Evolutionary conservation across 2,329 filamentous ascomycete genomes (phyloP), one percentile per base, ranked within the genome.

Genomic region (Alternaria arbusti): DNA sequence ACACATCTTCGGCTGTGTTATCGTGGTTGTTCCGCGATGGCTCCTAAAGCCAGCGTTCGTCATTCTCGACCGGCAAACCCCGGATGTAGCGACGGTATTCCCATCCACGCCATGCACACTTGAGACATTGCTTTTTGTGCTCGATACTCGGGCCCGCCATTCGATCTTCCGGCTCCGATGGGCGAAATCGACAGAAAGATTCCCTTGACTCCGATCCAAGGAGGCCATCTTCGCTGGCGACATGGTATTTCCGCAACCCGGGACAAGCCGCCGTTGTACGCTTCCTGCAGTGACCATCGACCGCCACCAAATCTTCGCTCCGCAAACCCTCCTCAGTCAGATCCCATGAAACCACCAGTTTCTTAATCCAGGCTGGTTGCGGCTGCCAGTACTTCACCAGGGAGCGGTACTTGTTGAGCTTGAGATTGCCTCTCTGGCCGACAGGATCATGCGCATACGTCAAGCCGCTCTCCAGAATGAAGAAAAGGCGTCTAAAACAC

Each of bases 41-140:
- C 3, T 26, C 13, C 55, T 30, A 49, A 9, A 60, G 43, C 58
- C 58, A 60, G 20, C 44, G 51, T 36, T 60, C 58, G 50, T 56
- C 51, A 28, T 32, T 23, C 13, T 46, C 51, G 8, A 9, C 23
- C 17, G 58, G 51, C 30, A 60, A n/a, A 4, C 58, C 58, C 46
- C 58, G 58, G 28, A 55, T 22, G 30, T 60, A 60, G 43, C 50
- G 51, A 10, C 44, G 50, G 44, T 60, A 56, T 8, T 60, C 51
- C 28, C 26, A 55, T 23, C 17, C 20, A 20, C n/a, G 15, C 3
- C 17, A 11, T 8, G 17, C 25, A 17, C 58, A 60, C 28, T 43
- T 60, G 58, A 60, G 45, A 44, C 44, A 60, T 56, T 46, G 32
- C 51, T 28, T 56, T 56, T 60, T 28, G 30, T 56, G 58, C 44